Percentiles rank a stretch among this genome's conserved stretches.
Evolutionary conservation across 352 stramenopile genomes (phyloP).

Genomic region (Pythium folliculosum): DNA sequence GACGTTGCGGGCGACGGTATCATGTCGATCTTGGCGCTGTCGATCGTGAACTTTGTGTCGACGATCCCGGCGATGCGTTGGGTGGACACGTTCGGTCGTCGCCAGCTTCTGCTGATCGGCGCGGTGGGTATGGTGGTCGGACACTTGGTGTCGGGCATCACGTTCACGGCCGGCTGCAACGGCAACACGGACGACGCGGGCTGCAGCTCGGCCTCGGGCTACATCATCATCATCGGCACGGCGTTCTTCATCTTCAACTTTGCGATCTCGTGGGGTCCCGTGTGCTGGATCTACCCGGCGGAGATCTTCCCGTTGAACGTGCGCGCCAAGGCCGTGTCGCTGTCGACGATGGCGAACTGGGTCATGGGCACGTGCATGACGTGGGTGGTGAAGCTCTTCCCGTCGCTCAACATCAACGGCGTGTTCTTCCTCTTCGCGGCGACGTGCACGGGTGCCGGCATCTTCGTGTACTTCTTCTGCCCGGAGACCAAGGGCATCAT

Average conservation of each 20-base stretch:
- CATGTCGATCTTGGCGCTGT: slow-evolving; percentile 36
- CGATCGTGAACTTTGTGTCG: slow-evolving; percentile 42
- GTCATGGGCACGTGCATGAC: slow-evolving; percentile 37
- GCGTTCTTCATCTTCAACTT: slow-evolving; percentile 56
- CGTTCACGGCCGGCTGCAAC: slow-evolving; percentile 41
- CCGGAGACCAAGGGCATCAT: slow-evolving; percentile 45
- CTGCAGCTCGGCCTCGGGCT: slow-evolving; percentile 28
- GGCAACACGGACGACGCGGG: slow-evolving; percentile 28
- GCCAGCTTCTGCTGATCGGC: slow-evolving; percentile 39
- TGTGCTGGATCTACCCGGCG: slow-evolving; percentile 60
- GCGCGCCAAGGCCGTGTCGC: slow-evolving; percentile 44
- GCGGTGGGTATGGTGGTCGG: slow-evolving; percentile 42
- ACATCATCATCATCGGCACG: slow-evolving; percentile 40
- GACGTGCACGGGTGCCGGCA: slow-evolving; percentile 31
- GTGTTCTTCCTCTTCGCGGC: slow-evolving; percentile 59
- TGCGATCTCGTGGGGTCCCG: slow-evolving; percentile 52
- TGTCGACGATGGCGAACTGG: slow-evolving; percentile 34
- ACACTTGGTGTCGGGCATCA: slow-evolving; percentile 37
- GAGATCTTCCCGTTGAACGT: slow-evolving; percentile 61
- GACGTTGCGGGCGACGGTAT: slow-evolving; percentile 39
- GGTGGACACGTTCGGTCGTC: slow-evolving; percentile 45
- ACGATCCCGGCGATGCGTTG: slow-evolving; percentile 44
- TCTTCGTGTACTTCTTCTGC: slow-evolving; percentile 43
- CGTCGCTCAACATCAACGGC: slow-evolving; percentile 44
- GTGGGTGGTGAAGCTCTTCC: slow-evolving; percentile 46